Base-by-base conservation (phyloP, 2,329 filamentous ascomycete genomes). In the Ceratocystis colombiana region DNA sequence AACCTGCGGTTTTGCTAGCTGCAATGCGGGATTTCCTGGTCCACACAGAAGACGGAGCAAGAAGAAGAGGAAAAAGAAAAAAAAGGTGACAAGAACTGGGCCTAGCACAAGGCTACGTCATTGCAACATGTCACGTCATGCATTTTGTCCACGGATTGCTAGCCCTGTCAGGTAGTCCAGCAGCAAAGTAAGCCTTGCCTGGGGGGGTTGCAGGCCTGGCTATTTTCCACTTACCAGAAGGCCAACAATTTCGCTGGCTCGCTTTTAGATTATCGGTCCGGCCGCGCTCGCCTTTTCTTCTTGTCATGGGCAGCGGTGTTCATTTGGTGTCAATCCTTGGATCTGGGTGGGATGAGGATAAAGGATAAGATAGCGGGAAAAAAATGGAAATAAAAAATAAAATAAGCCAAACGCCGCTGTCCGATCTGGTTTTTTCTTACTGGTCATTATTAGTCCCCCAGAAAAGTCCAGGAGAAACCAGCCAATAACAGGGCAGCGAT, bases 71-170 rank as follows among this genome's bases (percentile, higher is more conserved):
- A 8, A 59, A 37, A n/a, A 10, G 8, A 2, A 59, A 30, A 59
- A 30, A 59, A 59, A 57, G 17, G 5, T 55, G 53, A 57, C 53
- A 57, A 57, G 6, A 25, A 48, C 46, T 2, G 22, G 50, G 25
- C 12, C 50, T 15, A 17, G 20, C 25, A 15, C 25, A 57, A 15
- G 28, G 1, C 55, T 59, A 59, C 55, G 55, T 59, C 55, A 59
- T 59, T 59, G 55, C 28, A 37, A 15, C 25, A 37, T 59, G 55
- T 59, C 55, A 59, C 55, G 55, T 59, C 55, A 59, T 59, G 55
- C 30, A 37, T n/a, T 15, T 59, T 59, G 55, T 59, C 22, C 15
- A n/a, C 33, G 55, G 55, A 59, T 59, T 59, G 7, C 25, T n/a
- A 59, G 55, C 10, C 55, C 55, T 59, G 28, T 59, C 55, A 37